Evolutionary conservation across 2,329 filamentous ascomycete species (phyloP), one percentile per base, ranked within the genome.

Genomic region (Pyrenochaeta sp.): DNA sequence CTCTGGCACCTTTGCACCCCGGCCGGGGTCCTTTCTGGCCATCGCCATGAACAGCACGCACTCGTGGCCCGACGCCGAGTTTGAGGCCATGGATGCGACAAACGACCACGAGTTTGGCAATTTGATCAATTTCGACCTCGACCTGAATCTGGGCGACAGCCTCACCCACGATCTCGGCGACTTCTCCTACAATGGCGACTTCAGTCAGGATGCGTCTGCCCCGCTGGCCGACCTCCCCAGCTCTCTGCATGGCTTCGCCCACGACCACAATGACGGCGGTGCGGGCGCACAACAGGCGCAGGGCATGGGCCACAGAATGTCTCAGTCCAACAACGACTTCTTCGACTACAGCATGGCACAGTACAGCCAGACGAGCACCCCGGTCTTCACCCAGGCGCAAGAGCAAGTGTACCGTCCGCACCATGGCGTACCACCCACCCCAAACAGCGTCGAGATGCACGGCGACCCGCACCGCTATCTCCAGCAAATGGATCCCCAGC

Each of bases 381-480:
- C 66, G 10, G 65, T 68, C 32, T 78, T 75, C 61, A 67, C 73
- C 27, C 71, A 71, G 37, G 79, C 81, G 31, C 77, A 78, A 41
- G 77, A 78, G 18, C 70, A 71, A 2, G 60, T 60, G 62, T 82
- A 76, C 49, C 82, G 75, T 45, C 81, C 84, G 54, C 83, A 82
- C 58, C 81, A 83, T 54, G 86, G 89, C 46, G 85, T 92, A 7
- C 91, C 91, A 5, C 90, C 90, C 2, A 95, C 91, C 12, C 91
- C 91, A 0, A 91, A 90, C 71, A 94, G 91, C 71, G 82, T 92
- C 21, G 90, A 94, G 68, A 85, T 94, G 76, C 87, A 89, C 62
- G 73, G 84, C 79, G 68, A 85, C 78, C 60, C 83, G 69, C 66
- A 80, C 63, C 72, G 71, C 61, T 92, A 88, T 69, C 73, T 85